These are phyloP conservation scores for Amanita jacksonii DNA, from an alignment of 768 basidiomycete genomes.

Conservation along the genomic window DNA sequence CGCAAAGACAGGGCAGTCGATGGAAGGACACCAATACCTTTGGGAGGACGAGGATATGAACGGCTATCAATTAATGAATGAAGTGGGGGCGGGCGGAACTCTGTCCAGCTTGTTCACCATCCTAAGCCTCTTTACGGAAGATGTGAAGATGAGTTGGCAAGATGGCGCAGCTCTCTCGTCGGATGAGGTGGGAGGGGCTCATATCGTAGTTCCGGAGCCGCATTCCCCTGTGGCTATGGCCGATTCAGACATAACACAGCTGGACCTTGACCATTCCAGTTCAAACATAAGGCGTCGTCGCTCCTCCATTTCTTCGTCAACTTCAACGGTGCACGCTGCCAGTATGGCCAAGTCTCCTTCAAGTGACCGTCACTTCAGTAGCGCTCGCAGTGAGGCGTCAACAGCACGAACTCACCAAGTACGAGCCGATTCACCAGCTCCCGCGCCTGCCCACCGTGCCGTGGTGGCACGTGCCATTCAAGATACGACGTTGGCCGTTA, in stretches of 20 bases:
- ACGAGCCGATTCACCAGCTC: constrained; percentile 13
- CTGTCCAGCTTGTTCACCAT: constrained; percentile 96
- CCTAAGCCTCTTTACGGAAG: constrained; percentile 91
- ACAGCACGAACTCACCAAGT: constrained; percentile 14
- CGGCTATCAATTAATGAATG: constrained; percentile 92
- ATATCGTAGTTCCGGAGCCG: constrained; percentile 17
- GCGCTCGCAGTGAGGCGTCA: constrained; percentile 15
- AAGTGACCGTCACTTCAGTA: constrained; percentile 20
- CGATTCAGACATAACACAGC: constrained; percentile 56
- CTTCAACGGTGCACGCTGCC: constrained; percentile 55
- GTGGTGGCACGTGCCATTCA: constrained; percentile 89
- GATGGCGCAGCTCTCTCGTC: constrained; percentile 36
- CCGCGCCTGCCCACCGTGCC: constrained; percentile 45
- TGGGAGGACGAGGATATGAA: constrained; percentile 89
- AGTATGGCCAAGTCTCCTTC: constrained; percentile 21
- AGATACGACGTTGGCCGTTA: constrained; percentile 95
- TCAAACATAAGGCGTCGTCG: constrained; percentile 30
- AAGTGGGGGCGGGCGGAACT: constrained; percentile 93
- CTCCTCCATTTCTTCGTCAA: constrained; percentile 54
- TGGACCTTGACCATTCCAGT: constrained; percentile 33
- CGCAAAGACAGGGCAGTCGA: constrained; percentile 53
- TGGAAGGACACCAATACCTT: constrained; percentile 37
- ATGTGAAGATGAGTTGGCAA: constrained; percentile 89
- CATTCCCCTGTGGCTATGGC: constrained; percentile 34
- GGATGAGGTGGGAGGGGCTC: constrained; percentile 17